Conservation (phyloP, 768 basidiomycete species). For the Boletus reticuloceps region DNA sequence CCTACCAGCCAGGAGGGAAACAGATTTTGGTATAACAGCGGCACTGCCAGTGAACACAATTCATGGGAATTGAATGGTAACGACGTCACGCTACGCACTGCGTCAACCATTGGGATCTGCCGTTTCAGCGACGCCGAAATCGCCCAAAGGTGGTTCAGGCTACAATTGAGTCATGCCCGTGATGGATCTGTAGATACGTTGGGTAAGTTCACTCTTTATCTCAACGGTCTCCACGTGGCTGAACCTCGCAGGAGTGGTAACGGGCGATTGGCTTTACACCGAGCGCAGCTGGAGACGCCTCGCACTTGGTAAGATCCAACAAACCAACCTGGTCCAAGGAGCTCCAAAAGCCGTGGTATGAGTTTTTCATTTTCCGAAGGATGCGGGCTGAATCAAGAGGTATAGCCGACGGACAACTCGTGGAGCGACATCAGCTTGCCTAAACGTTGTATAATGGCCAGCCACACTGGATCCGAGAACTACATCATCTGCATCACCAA, state of each 20-base stretch:
- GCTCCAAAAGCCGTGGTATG: not conserved
- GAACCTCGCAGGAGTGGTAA: not conserved
- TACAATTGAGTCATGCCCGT: conserved; percentile 1
- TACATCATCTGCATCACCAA: not conserved
- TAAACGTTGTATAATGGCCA: not conserved
- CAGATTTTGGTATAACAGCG: not conserved
- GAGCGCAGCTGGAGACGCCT: conserved; percentile 5
- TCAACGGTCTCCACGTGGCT: not conserved
- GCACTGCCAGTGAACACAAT: not conserved
- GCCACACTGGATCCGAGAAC: not conserved
- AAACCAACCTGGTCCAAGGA: not conserved
- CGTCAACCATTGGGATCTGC: not conserved
- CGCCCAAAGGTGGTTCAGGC: conserved; percentile 4
- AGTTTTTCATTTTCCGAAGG: not conserved
- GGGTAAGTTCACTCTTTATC: not conserved
- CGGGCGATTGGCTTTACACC: not conserved
- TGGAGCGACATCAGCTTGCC: not conserved
- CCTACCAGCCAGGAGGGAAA: not conserved
- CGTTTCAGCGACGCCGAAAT: not conserved
- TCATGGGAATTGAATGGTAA: not conserved
- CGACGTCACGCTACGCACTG: not conserved
- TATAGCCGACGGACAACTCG: not conserved
- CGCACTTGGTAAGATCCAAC: conserved; percentile 1
- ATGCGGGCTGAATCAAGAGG: not conserved
- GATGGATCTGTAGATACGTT: not conserved